phyloP scores from a whole-genome alignment of 2,329 filamentous ascomycete genomes.

The Botrytis paeoniae region DNA sequence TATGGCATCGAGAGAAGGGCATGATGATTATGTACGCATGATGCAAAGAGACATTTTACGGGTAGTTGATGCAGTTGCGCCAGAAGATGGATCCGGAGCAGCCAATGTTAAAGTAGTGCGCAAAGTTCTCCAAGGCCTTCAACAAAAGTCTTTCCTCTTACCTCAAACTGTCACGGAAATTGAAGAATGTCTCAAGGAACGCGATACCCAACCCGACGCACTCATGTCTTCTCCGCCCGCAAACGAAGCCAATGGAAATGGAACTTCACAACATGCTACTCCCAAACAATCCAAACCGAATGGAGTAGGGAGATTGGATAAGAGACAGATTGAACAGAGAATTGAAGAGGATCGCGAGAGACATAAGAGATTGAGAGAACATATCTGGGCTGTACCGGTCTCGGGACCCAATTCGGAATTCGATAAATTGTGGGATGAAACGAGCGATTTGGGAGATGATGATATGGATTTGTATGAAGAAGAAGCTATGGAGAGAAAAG shows the following conservation, averaged over 20 bases:
- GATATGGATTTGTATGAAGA: constrained; percentile 76
- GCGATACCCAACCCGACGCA: constrained; percentile 40
- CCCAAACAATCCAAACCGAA: constrained; percentile 15
- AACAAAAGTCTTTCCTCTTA: constrained; percentile 70
- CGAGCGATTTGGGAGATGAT: constrained; percentile 82
- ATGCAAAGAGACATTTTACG: constrained; percentile 89
- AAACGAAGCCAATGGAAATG: constrained; percentile 28
- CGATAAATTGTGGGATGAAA: constrained; percentile 80
- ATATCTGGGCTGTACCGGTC: constrained; percentile 82
- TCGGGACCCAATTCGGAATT: constrained; percentile 57
- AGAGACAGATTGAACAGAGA: constrained; percentile 87
- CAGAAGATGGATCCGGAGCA: constrained; percentile 79
- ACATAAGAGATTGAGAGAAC: constrained; percentile 87
- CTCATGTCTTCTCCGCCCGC: constrained; percentile 17
- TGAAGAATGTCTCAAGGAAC: constrained; percentile 76
- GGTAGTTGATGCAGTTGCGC: constrained; percentile 89
- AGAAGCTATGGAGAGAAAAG: constrained; percentile 49
- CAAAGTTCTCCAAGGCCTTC: constrained; percentile 68
- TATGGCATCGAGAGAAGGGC: constrained; percentile 55
- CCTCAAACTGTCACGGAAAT: constrained; percentile 73
- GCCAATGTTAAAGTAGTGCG: constrained; percentile 92
- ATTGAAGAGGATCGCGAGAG: constrained; percentile 96
- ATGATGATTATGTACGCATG: constrained; percentile 84
- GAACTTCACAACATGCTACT: constrained; percentile 21
- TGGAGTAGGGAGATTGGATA: constrained; percentile 58